These are phyloP conservation scores for Blastocystis sp. DNA, from an alignment of 352 stramenopile species.

Conservation along the genomic window DNA sequence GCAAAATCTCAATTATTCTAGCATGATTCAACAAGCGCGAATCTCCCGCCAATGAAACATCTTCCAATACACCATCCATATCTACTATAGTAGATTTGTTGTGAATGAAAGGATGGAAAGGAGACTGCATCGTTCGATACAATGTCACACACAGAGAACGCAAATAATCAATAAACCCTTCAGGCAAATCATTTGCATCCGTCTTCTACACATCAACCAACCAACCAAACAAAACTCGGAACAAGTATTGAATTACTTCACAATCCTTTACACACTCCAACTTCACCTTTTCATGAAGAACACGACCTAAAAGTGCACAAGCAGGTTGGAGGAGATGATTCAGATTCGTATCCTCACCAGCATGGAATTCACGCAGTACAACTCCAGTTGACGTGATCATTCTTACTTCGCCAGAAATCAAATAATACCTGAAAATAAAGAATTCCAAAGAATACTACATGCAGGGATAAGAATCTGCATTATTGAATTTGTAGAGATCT, in stretches of 20 bases:
- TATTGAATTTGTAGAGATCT: slow-evolving; percentile 45
- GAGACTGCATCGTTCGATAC: slow-evolving; percentile 39
- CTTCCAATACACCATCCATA: not conserved
- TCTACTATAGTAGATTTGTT: not conserved
- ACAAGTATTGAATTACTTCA: slow-evolving; percentile 37
- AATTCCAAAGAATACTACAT: not conserved
- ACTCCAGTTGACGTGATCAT: not conserved
- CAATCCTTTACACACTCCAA: not conserved
- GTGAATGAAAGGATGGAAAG: slow-evolving; percentile 11
- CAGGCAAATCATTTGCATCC: not conserved
- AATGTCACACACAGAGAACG: slow-evolving; percentile 5
- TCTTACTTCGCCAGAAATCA: slow-evolving; percentile 1
- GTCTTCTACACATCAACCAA: not conserved
- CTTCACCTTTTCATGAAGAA: not conserved
- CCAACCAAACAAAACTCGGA: not conserved
- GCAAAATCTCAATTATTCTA: not conserved
- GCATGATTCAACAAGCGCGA: not conserved
- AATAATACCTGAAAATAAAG: not conserved
- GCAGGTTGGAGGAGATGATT: slow-evolving; percentile 51
- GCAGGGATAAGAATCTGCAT: slow-evolving; percentile 22
- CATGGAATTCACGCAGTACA: slow-evolving; percentile 13
- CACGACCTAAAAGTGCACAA: not conserved
- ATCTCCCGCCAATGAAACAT: not conserved
- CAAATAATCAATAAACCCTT: slow-evolving; percentile 34
- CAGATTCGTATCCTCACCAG: slow-evolving; percentile 6